Evolutionary conservation across 345 rosid genomes (phyloP).

Genomic region (Durio zibethinus): DNA sequence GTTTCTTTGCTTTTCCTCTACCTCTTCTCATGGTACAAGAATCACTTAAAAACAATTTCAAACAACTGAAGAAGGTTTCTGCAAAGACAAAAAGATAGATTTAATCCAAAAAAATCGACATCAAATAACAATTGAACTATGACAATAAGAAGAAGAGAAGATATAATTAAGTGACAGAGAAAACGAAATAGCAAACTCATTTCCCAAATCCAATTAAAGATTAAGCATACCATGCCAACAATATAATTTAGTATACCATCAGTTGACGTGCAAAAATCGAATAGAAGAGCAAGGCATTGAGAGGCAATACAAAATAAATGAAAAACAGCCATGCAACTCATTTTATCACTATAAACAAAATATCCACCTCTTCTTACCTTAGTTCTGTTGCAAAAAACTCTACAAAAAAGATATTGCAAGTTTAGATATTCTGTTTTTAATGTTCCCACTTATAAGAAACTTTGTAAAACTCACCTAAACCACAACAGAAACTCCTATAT

Average conservation of each 20-base stretch:
- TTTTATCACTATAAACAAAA: neutral
- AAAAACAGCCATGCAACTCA: neutral
- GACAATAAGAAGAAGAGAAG: neutral
- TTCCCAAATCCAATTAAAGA: neutral
- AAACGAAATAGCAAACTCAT: neutral
- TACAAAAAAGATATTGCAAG: neutral
- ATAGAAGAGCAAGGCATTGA: neutral
- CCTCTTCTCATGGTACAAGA: slow-evolving; percentile 49
- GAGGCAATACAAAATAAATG: neutral
- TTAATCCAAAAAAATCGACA: neutral
- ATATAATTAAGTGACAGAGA: neutral
- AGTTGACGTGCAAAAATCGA: neutral
- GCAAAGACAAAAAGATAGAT: slow-evolving; percentile 12
- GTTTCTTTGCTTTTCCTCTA: slow-evolving; percentile 75
- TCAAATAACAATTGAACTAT: neutral
- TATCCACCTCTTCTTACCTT: neutral
- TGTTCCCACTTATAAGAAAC: neutral
- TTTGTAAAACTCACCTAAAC: neutral
- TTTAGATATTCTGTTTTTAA: neutral
- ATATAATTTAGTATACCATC: neutral
- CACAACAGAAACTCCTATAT: neutral
- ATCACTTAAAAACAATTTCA: neutral
- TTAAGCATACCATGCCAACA: neutral
- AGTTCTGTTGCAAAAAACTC: neutral
- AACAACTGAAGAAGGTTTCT: slow-evolving; percentile 15